Evolutionary conservation across 345 rosid species (phyloP).

Genomic region (Heritiera fomes): DNA sequence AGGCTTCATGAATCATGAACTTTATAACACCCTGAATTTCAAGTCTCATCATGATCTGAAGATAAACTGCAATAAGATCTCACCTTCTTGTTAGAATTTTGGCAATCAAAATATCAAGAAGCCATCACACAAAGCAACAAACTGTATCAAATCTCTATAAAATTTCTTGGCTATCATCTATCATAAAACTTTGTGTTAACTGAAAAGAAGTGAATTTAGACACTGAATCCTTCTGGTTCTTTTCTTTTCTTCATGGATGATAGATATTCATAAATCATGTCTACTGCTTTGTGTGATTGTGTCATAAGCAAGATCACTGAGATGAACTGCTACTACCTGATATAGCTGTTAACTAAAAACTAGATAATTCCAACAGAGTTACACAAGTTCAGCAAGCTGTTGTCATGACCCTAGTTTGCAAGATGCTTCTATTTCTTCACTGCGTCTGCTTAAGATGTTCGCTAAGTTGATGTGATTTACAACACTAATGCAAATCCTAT

Average conservation of each 20-base stretch:
- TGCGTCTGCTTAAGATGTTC: not conserved
- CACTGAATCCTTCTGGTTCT: not conserved
- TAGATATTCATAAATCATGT: not conserved
- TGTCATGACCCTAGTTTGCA: not conserved
- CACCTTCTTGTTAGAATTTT: not conserved
- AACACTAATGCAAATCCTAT: not conserved
- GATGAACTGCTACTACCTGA: not conserved
- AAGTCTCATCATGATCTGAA: not conserved
- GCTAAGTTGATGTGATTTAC: not conserved
- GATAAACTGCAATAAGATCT: not conserved
- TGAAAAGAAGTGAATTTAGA: not conserved
- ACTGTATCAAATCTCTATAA: not conserved
- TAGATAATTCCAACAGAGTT: not conserved
- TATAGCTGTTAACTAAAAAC: not conserved
- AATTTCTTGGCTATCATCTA: not conserved
- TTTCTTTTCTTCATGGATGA: not conserved
- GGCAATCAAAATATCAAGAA: not conserved
- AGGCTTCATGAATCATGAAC: not conserved
- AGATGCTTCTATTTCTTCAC: not conserved
- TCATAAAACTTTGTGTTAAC: not conserved
- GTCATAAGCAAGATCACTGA: not conserved
- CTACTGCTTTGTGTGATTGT: not conserved
- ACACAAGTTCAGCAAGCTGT: not conserved
- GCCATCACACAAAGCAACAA: not conserved
- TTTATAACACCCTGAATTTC: not conserved